A percentile compares a stretch with the other conserved stretches of the same genome.
These are phyloP conservation scores for Teratosphaeria gauchensis DNA, from an alignment of 2,329 filamentous ascomycete species.

Conservation along the genomic window DNA sequence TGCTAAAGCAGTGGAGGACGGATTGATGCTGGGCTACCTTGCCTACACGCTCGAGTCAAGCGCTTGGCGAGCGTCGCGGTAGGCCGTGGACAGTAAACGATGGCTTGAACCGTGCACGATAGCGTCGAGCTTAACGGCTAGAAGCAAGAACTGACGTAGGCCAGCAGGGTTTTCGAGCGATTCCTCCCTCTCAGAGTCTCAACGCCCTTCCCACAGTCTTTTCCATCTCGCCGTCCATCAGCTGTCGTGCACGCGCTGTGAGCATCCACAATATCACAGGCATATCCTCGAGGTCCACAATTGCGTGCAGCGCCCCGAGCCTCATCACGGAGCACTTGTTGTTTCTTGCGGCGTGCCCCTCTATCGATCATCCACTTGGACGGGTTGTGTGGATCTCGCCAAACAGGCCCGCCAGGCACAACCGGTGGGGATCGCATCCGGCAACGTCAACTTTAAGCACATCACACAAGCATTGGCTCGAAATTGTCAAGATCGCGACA, in stretches of 20 bases:
- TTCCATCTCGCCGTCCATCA: not conserved
- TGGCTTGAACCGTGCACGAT: not conserved
- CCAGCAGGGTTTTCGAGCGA: not conserved
- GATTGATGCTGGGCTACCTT: not conserved
- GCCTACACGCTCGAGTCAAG: not conserved
- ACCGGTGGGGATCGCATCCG: not conserved
- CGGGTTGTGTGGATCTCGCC: not conserved
- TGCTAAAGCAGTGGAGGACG: not conserved
- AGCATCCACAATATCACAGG: not conserved
- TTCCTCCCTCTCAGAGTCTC: not conserved
- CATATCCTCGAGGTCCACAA: not conserved
- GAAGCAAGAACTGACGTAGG: not conserved
- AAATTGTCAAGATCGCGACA: not conserved
- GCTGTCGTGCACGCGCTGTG: not conserved
- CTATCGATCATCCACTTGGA: not conserved
- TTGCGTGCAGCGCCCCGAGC: not conserved
- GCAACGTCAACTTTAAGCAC: not conserved
- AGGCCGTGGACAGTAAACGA: not conserved
- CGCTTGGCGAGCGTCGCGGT: not conserved
- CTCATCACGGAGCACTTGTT: not conserved
- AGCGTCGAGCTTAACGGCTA: not conserved
- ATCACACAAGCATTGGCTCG: not conserved
- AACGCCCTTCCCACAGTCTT: not conserved
- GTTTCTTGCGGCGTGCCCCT: not conserved
- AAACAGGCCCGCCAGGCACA: not conserved